These are phyloP conservation scores for Erodium maritimum DNA, from an alignment of 345 rosid species.

Conservation along the genomic window DNA sequence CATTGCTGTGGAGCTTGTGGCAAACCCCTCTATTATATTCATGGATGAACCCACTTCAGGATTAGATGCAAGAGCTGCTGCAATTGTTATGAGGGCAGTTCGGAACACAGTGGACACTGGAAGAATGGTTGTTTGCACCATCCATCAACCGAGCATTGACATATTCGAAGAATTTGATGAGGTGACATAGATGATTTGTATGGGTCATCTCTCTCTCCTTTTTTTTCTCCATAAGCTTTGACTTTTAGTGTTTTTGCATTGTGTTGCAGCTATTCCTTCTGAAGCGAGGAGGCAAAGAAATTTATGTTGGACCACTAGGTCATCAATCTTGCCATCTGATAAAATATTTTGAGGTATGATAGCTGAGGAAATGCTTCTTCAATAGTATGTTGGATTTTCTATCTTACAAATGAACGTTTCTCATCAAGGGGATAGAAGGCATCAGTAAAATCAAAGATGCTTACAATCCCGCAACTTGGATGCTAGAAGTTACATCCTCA, in stretches of 20 bases:
- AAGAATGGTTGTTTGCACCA: constrained; percentile 87
- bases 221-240: no score
- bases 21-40: constrained; percentile 85
- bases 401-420: background rate
- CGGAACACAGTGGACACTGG: constrained; percentile 90
- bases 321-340: no score
- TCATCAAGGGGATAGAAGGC: constrained; percentile 29
- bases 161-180: constrained; percentile 90
- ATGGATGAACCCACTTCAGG: constrained; percentile 99
- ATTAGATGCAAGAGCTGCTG: constrained; percentile 91
- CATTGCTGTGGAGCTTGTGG: constrained; percentile 86
- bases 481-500: constrained; percentile 35
- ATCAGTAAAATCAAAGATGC: constrained; percentile 33
- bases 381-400: no score
- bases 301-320: no score
- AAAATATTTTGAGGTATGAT: background rate
- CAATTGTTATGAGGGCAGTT: constrained; percentile 85
- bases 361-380: no score
- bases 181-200: constrained; percentile 29
- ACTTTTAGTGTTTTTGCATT: background rate
- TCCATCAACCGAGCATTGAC: constrained; percentile 91
- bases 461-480: constrained; percentile 59
- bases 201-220: background rate
- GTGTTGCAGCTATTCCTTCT: no score
- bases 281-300: no score